Evolutionary conservation across 1,139 yeast species (phyloP).

Genomic region (Blastobotrys serpentis): DNA sequence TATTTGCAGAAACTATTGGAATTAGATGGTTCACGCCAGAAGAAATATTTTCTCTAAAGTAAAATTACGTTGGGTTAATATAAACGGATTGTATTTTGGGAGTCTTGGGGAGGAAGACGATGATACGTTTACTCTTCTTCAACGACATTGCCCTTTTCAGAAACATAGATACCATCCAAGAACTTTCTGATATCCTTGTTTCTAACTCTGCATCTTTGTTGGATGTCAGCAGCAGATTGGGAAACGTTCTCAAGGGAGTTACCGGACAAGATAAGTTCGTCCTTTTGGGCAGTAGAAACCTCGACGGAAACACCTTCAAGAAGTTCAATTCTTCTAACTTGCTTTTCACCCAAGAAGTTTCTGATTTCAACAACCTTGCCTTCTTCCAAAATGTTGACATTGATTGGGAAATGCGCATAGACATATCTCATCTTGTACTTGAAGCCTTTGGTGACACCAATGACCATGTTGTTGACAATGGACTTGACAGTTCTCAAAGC

Average conservation of each 20-base stretch:
- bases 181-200: constrained; percentile 99
- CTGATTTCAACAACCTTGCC: constrained; percentile 86
- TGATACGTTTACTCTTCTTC: constrained; percentile 51
- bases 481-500: constrained; percentile 98
- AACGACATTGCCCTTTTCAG: constrained; percentile 87
- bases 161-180: constrained; percentile 99
- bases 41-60: constrained; percentile 40
- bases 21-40: constrained; percentile 69
- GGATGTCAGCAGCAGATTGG: constrained; percentile 97
- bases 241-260: constrained; percentile 98
- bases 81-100: neutral
- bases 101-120: neutral
- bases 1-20: constrained; percentile 60
- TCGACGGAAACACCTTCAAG: constrained; percentile 92
- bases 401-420: constrained; percentile 99
- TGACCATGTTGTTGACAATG: constrained; percentile 86
- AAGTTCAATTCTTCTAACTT: constrained; percentile 82
- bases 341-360: constrained; percentile 99
- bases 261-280: constrained; percentile 88
- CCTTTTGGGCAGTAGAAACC: constrained; percentile 83
- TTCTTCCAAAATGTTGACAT: constrained; percentile 88
- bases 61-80: neutral
- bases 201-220: constrained; percentile 98
- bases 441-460: constrained; percentile 99
- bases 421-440: constrained; percentile 99